phyloP scores from a whole-genome alignment of 805 yeast species.

The Candida takata region DNA sequence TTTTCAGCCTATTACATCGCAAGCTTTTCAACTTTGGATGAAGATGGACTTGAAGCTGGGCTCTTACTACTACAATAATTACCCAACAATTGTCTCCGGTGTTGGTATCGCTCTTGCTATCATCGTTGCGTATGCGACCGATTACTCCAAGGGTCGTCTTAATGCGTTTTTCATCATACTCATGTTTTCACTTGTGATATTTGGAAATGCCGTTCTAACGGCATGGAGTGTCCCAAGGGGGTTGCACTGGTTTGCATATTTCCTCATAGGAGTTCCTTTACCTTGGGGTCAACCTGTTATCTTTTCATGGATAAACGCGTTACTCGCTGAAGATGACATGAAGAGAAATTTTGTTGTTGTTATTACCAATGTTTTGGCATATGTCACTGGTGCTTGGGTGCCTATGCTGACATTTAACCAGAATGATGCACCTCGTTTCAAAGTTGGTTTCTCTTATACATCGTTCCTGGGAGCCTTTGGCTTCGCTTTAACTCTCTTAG shows the following conservation, averaged over 20 bases:
- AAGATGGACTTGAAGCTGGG: slow-evolving; percentile 28
- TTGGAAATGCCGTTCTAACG: slow-evolving; percentile 38
- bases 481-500: slow-evolving; percentile 24
- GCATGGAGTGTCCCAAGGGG: slow-evolving; percentile 42
- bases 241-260: slow-evolving; percentile 45
- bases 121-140: slow-evolving; percentile 30
- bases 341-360: slow-evolving; percentile 32
- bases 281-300: slow-evolving; percentile 50
- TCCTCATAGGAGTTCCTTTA: slow-evolving; percentile 40
- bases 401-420: slow-evolving; percentile 36
- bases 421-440: slow-evolving; percentile 29
- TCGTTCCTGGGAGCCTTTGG: slow-evolving; percentile 30
- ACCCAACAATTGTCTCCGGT: slow-evolving; percentile 34
- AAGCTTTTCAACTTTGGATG: slow-evolving; percentile 42
- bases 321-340: slow-evolving; percentile 28
- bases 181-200: slow-evolving; percentile 33
- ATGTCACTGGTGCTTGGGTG: slow-evolving; percentile 35
- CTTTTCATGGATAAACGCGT: slow-evolving; percentile 48
- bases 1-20: slow-evolving; percentile 28
- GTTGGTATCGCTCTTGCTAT: slow-evolving; percentile 33
- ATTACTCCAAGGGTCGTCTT: slow-evolving; percentile 28
- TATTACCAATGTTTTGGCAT: slow-evolving; percentile 34
- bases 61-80: slow-evolving; percentile 31
- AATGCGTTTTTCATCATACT: slow-evolving; percentile 32
- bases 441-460: slow-evolving; percentile 32